Conservation (phyloP, 2,329 filamentous ascomycete species). For the Ophiostoma sp. region DNA sequence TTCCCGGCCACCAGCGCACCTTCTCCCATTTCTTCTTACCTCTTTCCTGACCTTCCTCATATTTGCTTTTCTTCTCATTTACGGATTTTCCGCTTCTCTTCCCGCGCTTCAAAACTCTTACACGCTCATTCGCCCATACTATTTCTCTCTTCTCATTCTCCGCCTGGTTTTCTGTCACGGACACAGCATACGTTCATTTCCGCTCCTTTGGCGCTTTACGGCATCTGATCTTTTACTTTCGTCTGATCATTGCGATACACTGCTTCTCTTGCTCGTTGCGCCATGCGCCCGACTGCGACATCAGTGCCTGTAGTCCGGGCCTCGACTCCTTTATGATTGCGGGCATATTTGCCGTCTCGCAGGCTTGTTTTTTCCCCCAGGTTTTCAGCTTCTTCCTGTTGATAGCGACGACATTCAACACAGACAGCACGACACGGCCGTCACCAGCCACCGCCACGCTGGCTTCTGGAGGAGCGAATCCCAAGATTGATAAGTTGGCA, state of each 20-base stretch:
- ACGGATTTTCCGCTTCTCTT: neutral
- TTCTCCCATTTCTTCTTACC: neutral
- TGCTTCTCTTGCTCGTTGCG: constrained; percentile 15
- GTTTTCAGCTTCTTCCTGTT: neutral
- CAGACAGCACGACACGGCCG: neutral
- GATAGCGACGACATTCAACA: neutral
- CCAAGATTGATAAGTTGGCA: neutral
- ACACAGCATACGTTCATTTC: neutral
- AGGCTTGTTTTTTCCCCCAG: neutral
- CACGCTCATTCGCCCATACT: neutral
- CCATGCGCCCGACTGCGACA: constrained; percentile 26
- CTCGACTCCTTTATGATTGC: constrained; percentile 18
- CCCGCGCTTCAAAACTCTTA: neutral
- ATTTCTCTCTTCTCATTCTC: neutral
- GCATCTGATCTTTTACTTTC: constrained; percentile 8
- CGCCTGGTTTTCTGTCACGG: neutral
- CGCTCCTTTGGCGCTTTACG: neutral
- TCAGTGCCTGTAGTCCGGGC: constrained; percentile 17
- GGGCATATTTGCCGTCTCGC: neutral
- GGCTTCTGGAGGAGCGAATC: neutral
- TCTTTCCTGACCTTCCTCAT: neutral
- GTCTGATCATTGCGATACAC: neutral
- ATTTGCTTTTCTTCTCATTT: neutral
- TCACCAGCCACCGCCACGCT: constrained; percentile 3
- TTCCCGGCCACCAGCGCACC: neutral